Base-by-base conservation (phyloP, 106 monocot genomes). In the Posidonia australis region DNA sequence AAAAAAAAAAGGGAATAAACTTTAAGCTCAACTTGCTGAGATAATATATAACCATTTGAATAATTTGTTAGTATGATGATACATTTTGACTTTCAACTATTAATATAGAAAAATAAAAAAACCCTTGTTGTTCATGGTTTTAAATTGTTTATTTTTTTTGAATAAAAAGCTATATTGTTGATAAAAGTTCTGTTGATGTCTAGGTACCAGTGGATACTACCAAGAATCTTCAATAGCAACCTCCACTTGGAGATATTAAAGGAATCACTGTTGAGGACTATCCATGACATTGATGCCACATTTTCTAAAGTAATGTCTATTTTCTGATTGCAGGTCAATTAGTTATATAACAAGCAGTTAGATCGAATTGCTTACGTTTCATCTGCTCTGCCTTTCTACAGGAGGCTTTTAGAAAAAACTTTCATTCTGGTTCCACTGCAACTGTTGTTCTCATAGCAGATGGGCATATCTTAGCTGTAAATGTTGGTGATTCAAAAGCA, bases 401-500 rank as follows among this genome's bases (percentile, higher is more conserved):
- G 93, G 93, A 93, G 72, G 93, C 93, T 52, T 63, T 79, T 6
- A 58, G 23, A 43, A 69, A 81, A 53, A 81, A 72, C 56, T 27
- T 83, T 46, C 60, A 77, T 59, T 81, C 93, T 21, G 93, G 93
- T 64, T 79, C 93, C 26, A 93, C 93, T 66, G 88, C 93, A n/a
- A 73, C 77, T 55, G 83, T 93, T 58, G 74, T 86, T 63, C 78
- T 93, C 64, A 64, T 88, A 64, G 83, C 80, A 62, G 79, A 88
- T 77, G 88, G 75, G 9, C 76, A 81, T 18, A 77, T 86, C 67
- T 75, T 93, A 70, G 75, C 76, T 81, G 85, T 80, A 13, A 83
- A 93, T 79, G 60, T 88, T 9, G 93, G 93, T 14, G 93, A 93
- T 61, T 93, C 93, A 51, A 93, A 88, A 67, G 85, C 88, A 54